Evolutionary conservation across 2,329 filamentous ascomycete genomes (phyloP).

Genomic region (Blastomyces gilchristii): DNA sequence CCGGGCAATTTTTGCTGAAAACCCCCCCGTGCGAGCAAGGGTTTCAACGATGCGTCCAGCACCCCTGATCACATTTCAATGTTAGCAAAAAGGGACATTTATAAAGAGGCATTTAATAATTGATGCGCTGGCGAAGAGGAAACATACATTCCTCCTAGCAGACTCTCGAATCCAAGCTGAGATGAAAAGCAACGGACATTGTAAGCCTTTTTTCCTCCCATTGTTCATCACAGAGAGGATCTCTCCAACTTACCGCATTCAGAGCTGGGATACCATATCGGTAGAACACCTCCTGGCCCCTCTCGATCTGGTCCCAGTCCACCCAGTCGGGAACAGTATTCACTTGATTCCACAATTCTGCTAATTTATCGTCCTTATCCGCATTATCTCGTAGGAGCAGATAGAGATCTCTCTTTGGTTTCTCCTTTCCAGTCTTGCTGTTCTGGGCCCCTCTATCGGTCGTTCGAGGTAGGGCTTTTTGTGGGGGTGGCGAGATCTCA

Average conservation of each 20-base stretch:
- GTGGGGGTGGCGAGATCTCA: slow-evolving; percentile 44
- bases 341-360: slow-evolving; percentile 54
- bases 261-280: slow-evolving; percentile 50
- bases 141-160: slow-evolving; percentile 4
- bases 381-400: slow-evolving; percentile 50
- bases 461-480: neutral
- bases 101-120: neutral
- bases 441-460: slow-evolving; percentile 14
- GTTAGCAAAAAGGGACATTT: neutral
- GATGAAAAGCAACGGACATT: neutral
- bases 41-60: slow-evolving; percentile 65
- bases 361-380: slow-evolving; percentile 45
- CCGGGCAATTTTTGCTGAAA: slow-evolving; percentile 56
- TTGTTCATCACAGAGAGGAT: neutral
- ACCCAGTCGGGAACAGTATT: slow-evolving; percentile 64
- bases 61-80: slow-evolving; percentile 36
- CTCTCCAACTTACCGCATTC: slow-evolving; percentile 2
- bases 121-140: neutral
- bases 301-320: slow-evolving; percentile 62
- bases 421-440: neutral
- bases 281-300: slow-evolving; percentile 69
- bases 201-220: neutral
- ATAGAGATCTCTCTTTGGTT: slow-evolving; percentile 50
- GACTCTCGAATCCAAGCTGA: slow-evolving; percentile 2
- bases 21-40: slow-evolving; percentile 62